Conservation (phyloP, 2,329 filamentous ascomycete species). For the Basipetospora chlamydospora region DNA sequence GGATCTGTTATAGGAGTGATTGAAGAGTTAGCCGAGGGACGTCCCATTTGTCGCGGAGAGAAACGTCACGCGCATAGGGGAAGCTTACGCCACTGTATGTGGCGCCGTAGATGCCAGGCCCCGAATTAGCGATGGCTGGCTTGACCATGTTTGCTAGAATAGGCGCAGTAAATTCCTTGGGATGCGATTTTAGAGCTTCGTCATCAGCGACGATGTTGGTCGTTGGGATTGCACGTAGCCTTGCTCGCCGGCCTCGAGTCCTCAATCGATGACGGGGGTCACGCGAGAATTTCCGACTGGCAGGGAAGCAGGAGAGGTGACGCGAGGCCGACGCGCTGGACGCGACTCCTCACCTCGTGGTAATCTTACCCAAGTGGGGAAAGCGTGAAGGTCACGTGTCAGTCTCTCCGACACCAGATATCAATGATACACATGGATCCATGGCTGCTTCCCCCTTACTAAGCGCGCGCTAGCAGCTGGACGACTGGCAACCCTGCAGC, state of each 20-base stretch:
- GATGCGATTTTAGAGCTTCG: background rate
- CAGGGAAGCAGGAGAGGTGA: slow-evolving; percentile 4
- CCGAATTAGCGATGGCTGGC: slow-evolving; percentile 18
- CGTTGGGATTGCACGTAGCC: too few species aligned
- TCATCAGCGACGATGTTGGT: background rate
- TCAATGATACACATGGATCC: too few species aligned
- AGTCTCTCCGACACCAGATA: background rate
- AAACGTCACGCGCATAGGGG: slow-evolving; percentile 3
- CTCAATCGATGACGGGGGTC: too few species aligned
- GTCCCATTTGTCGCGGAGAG: too few species aligned
- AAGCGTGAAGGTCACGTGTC: slow-evolving; percentile 1
- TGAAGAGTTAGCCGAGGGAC: slow-evolving; percentile 7
- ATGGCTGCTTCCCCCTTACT: too few species aligned
- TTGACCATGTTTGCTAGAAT: slow-evolving; percentile 30
- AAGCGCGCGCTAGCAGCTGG: too few species aligned
- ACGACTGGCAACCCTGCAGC: too few species aligned
- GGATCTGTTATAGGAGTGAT: slow-evolving; percentile 45
- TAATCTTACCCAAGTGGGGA: slow-evolving; percentile 5
- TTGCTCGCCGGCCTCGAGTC: too few species aligned
- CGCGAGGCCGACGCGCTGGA: slow-evolving; percentile 6
- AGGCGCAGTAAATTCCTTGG: background rate
- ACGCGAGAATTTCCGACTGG: too few species aligned
- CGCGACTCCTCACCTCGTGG: background rate
- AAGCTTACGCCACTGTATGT: slow-evolving; percentile 53
- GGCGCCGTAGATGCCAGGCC: slow-evolving; percentile 48